Percentiles rank a stretch among this genome's conserved stretches.
These are phyloP conservation scores for Vitis hybrid DNA, from an alignment of 177 flowering plant genomes.

Conservation along the genomic window DNA sequence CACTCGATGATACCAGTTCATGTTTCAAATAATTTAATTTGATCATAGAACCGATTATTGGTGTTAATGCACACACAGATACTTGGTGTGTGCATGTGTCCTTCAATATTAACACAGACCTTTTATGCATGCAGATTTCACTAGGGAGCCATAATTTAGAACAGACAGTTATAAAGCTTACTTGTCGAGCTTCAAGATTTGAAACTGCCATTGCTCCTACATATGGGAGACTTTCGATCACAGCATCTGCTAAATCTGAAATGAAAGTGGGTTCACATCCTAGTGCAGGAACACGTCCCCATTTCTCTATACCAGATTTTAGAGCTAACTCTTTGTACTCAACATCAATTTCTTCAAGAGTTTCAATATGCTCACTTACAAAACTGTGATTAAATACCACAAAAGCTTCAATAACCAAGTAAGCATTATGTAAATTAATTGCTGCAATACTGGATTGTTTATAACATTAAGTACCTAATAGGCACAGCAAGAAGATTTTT, in stretches of 20 bases:
- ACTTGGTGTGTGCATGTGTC: no score
- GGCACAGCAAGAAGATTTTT: constrained; percentile 93
- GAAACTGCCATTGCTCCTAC: constrained; percentile 99
- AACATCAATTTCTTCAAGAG: constrained; percentile 88
- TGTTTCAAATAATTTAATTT: no score
- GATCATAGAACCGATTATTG: no score
- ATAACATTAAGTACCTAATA: constrained; percentile 56
- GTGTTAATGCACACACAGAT: no score
- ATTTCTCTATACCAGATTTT: constrained; percentile 72
- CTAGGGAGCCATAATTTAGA: background rate
- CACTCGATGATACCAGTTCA: no score
- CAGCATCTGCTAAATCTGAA: constrained; percentile 96
- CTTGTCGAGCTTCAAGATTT: constrained; percentile 97
- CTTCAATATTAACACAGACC: no score
- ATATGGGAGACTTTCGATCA: constrained; percentile 94
- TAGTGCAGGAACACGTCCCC: constrained; percentile 98
- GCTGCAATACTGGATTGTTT: background rate
- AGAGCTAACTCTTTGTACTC: constrained; percentile 87
- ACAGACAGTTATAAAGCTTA: constrained; percentile 13
- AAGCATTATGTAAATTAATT: background rate
- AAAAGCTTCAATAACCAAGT: background rate
- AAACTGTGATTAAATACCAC: constrained; percentile 45
- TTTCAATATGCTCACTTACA: constrained; percentile 93
- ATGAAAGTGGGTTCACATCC: constrained; percentile 92
- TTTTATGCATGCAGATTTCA: background rate